Evolutionary conservation across 2,329 filamentous ascomycete species (phyloP).

Genomic region (Magnaporthiopsis poae): DNA sequence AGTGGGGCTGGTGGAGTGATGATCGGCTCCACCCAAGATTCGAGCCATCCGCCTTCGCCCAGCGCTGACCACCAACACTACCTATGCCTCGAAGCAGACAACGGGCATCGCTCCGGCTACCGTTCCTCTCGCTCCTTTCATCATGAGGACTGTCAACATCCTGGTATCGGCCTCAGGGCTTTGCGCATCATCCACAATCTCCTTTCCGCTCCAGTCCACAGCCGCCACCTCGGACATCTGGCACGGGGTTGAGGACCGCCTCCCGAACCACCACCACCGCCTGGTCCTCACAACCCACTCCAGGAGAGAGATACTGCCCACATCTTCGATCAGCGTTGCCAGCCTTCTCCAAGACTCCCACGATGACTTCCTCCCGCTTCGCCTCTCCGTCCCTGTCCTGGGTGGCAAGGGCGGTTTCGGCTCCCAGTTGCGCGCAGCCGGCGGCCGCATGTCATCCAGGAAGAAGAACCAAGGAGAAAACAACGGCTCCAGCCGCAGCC

Average conservation of each 20-base stretch:
- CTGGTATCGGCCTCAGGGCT: constrained; percentile 77
- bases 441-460: constrained; percentile 93
- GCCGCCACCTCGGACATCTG: constrained; percentile 60
- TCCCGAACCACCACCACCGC: constrained; percentile 47
- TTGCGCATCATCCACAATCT: constrained; percentile 70
- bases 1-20: too few species aligned
- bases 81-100: too few species aligned
- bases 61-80: too few species aligned
- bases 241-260: constrained; percentile 48
- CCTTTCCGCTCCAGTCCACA: constrained; percentile 59
- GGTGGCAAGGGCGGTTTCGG: constrained; percentile 98
- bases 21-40: too few species aligned
- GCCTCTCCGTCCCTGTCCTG: constrained; percentile 66
- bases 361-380: constrained; percentile 70
- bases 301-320: constrained; percentile 56
- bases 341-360: constrained; percentile 46
- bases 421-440: constrained; percentile 88
- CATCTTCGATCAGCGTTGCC: constrained; percentile 46
- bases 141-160: constrained; percentile 50
- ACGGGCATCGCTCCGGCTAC: too few species aligned
- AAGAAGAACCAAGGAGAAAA: constrained; percentile 79
- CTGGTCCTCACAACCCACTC: constrained; percentile 74
- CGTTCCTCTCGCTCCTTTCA: background rate
- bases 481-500: constrained; percentile 82
- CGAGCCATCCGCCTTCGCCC: too few species aligned